phyloP scores from a whole-genome alignment of 768 basidiomycete species.

The Boletellus ananiceps region DNA sequence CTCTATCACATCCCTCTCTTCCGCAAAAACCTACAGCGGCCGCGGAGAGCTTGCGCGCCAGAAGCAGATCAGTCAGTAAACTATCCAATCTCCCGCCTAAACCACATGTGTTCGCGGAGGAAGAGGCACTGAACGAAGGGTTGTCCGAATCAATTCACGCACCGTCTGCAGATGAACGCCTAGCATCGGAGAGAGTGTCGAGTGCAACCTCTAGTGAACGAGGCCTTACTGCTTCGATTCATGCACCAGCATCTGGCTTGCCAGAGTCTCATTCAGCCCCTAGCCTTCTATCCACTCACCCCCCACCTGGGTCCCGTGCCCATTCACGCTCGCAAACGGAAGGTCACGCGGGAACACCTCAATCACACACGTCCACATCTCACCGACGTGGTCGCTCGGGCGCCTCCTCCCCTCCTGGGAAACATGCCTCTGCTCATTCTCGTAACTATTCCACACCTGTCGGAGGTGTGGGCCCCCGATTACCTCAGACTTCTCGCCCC shows the following conservation, averaged over 20 bases:
- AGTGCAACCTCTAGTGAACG: slow-evolving; percentile 26
- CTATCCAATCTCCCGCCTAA: slow-evolving; percentile 14
- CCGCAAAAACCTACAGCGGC: slow-evolving; percentile 42
- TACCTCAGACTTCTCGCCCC: slow-evolving; percentile 50
- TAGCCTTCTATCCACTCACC: slow-evolving; percentile 30
- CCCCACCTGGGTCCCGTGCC: slow-evolving; percentile 24
- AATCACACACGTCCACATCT: slow-evolving; percentile 24
- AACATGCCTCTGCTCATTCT: slow-evolving; percentile 33
- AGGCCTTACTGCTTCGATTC: slow-evolving; percentile 50
- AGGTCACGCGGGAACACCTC: slow-evolving; percentile 38
- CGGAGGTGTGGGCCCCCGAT: slow-evolving; percentile 36
- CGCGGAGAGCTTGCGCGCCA: slow-evolving; percentile 13
- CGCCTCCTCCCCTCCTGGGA: slow-evolving; percentile 41
- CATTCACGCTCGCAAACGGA: slow-evolving; percentile 59
- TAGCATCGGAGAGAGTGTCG: slow-evolving; percentile 13
- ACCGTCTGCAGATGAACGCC: slow-evolving; percentile 13
- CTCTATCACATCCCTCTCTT: slow-evolving; percentile 42
- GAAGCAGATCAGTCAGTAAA: slow-evolving; percentile 13
- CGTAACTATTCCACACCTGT: slow-evolving; percentile 65
- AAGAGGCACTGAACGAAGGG: slow-evolving; percentile 17
- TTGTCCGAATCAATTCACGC: slow-evolving; percentile 28
- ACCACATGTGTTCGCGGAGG: slow-evolving; percentile 4
- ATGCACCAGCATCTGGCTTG: slow-evolving; percentile 43
- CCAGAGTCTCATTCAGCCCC: slow-evolving; percentile 37
- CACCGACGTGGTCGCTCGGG: slow-evolving; percentile 41